These are phyloP conservation scores for Pleurotus giganteus DNA, from an alignment of 768 basidiomycete genomes.

Conservation along the genomic window DNA sequence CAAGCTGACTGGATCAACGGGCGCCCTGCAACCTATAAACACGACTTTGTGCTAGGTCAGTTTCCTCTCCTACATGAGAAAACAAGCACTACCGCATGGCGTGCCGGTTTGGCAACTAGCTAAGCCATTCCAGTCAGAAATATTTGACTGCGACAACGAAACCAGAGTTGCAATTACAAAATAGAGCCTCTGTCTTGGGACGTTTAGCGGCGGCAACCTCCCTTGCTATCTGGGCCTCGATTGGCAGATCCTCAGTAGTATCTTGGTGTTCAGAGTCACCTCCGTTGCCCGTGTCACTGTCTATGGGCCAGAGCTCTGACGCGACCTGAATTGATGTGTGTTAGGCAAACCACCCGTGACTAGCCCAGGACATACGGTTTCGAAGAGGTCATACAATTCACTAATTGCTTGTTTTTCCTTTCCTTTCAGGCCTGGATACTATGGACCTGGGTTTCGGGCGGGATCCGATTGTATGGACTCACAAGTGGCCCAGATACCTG, in stretches of 20 bases:
- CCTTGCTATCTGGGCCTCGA: conserved; percentile 70
- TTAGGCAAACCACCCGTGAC: conserved; percentile 1
- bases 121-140: conserved; percentile 25
- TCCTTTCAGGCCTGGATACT: conserved; percentile 59
- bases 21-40: conserved; percentile 77
- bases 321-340: conserved; percentile 49
- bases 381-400: conserved; percentile 78
- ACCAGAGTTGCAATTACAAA: conserved; percentile 46
- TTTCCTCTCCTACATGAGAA: not conserved
- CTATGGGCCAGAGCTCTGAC: conserved; percentile 66
- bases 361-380: conserved; percentile 48
- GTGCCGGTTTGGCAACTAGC: conserved; percentile 80
- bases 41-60: conserved; percentile 45
- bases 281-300: conserved; percentile 20
- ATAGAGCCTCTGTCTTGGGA: conserved; percentile 59
- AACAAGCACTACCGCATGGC: conserved; percentile 54
- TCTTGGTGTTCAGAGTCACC: conserved; percentile 30
- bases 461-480: conserved; percentile 17
- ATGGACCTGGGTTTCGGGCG: not conserved
- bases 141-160: not conserved
- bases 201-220: conserved; percentile 72
- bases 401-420: conserved; percentile 77
- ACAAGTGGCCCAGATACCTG: conserved; percentile 85
- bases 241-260: conserved; percentile 41
- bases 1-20: conserved; percentile 73